phyloP scores from a whole-genome alignment of 83 land plant species.

The Picea engelmannii region DNA sequence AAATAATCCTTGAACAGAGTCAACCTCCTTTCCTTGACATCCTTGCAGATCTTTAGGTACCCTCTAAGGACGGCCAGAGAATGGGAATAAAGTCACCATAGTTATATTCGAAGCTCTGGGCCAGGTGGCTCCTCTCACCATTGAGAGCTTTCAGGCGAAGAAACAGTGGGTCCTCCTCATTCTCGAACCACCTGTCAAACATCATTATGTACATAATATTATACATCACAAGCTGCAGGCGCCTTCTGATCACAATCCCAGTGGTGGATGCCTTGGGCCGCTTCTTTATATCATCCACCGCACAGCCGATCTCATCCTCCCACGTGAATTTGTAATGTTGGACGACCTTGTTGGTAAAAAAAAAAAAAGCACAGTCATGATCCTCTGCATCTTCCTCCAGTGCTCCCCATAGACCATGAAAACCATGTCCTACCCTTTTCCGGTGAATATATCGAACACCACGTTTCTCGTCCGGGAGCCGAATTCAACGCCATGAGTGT shows the following conservation, averaged over 20 bases:
- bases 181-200: conserved; percentile 21
- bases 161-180: conserved; percentile 19
- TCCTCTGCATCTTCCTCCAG: conserved; percentile 47
- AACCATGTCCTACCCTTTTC: conserved; percentile 55
- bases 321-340: conserved; percentile 34
- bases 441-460: conserved; percentile 52
- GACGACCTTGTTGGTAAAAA: conserved; percentile 49
- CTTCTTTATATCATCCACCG: conserved; percentile 20
- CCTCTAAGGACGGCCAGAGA: conserved; percentile 21
- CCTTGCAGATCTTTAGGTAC: conserved; percentile 25
- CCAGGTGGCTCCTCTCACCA: conserved; percentile 18
- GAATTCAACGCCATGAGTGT: conserved; percentile 50
- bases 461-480: conserved; percentile 44
- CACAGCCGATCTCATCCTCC: conserved; percentile 34
- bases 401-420: conserved; percentile 52
- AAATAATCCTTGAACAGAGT: conserved; percentile 23
- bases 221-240: conserved; percentile 23
- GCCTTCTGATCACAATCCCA: conserved; percentile 23
- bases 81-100: conserved; percentile 21
- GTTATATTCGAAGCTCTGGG: conserved; percentile 24
- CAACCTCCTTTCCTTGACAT: conserved; percentile 19
- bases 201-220: conserved; percentile 24
- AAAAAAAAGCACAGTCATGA: conserved; percentile 43
- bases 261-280: conserved; percentile 8
- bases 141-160: conserved; percentile 12